These are phyloP conservation scores for Fusarium sororula DNA, from an alignment of 2,329 filamentous ascomycete species.

Conservation along the genomic window DNA sequence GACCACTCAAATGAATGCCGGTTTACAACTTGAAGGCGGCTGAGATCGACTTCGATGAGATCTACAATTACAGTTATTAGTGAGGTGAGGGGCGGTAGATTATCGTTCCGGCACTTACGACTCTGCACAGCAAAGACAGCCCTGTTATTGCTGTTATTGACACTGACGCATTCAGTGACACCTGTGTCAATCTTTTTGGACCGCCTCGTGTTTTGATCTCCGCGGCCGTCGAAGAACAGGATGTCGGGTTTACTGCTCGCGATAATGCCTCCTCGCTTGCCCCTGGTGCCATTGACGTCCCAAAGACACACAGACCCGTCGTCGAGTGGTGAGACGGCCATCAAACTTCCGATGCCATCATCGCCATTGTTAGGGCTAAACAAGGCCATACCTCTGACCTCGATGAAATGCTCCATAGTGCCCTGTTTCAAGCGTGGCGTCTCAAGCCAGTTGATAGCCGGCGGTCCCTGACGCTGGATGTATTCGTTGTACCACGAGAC, in stretches of 20 bases:
- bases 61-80: slow-evolving; percentile 44
- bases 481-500: slow-evolving; percentile 91
- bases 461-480: slow-evolving; percentile 79
- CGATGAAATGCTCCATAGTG: slow-evolving; percentile 59
- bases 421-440: slow-evolving; percentile 60
- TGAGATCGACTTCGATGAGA: slow-evolving; percentile 84
- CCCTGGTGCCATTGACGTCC: slow-evolving; percentile 71
- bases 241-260: slow-evolving; percentile 73
- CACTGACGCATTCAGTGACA: slow-evolving; percentile 83
- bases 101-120: slow-evolving; percentile 54
- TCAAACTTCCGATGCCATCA: slow-evolving; percentile 53
- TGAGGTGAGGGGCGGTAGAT: background rate
- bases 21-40: slow-evolving; percentile 74
- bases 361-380: slow-evolving; percentile 64
- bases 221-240: slow-evolving; percentile 65
- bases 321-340: slow-evolving; percentile 80
- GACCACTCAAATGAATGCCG: slow-evolving; percentile 80
- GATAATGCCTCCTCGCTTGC: slow-evolving; percentile 68
- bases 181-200: slow-evolving; percentile 75
- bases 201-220: slow-evolving; percentile 55
- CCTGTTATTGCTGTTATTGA: slow-evolving; percentile 72
- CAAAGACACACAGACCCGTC: slow-evolving; percentile 90
- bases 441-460: slow-evolving; percentile 81
- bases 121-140: slow-evolving; percentile 85
- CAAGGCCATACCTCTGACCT: slow-evolving; percentile 78